phyloP scores from a whole-genome alignment of 352 stramenopile species.

The Phytophthora macrochlamydospora region DNA sequence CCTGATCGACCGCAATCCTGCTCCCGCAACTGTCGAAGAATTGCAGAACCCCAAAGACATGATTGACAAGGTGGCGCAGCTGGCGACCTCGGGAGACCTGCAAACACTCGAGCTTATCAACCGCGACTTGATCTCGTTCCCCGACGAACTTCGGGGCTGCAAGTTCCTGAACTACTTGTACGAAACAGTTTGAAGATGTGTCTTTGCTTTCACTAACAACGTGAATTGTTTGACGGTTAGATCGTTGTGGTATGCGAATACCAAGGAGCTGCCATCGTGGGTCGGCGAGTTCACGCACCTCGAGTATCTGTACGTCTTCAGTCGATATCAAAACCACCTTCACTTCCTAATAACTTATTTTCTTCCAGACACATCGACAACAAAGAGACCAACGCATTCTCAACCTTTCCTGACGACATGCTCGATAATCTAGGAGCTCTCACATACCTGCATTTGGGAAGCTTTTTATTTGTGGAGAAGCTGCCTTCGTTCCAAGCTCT shows the following conservation, averaged over 20 bases:
- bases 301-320: constrained; percentile 36
- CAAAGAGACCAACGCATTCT: constrained; percentile 1
- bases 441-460: constrained; percentile 28
- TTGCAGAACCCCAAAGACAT: constrained; percentile 13
- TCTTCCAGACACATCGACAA: constrained; percentile 13
- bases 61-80: constrained; percentile 17
- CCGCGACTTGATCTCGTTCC: constrained; percentile 11
- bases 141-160: constrained; percentile 15
- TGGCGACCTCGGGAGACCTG: constrained; percentile 14
- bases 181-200: constrained; percentile 21
- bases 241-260: constrained; percentile 42
- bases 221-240: constrained; percentile 4
- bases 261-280: constrained; percentile 28
- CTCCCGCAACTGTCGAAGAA: constrained; percentile 8
- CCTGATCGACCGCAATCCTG: constrained; percentile 20
- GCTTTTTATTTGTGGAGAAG: constrained; percentile 1
- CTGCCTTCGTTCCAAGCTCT: constrained; percentile 28
- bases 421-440: constrained; percentile 12
- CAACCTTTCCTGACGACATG: constrained; percentile 27
- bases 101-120: constrained; percentile 20
- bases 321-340: neutral
- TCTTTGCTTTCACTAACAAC: neutral
- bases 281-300: constrained; percentile 32
- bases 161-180: constrained; percentile 4
- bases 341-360: neutral